Percentiles rank a stretch among this genome's conserved stretches.
Evolutionary conservation across 2,329 filamentous ascomycete species (phyloP).

Genomic region (Hypoxylon sp.): DNA sequence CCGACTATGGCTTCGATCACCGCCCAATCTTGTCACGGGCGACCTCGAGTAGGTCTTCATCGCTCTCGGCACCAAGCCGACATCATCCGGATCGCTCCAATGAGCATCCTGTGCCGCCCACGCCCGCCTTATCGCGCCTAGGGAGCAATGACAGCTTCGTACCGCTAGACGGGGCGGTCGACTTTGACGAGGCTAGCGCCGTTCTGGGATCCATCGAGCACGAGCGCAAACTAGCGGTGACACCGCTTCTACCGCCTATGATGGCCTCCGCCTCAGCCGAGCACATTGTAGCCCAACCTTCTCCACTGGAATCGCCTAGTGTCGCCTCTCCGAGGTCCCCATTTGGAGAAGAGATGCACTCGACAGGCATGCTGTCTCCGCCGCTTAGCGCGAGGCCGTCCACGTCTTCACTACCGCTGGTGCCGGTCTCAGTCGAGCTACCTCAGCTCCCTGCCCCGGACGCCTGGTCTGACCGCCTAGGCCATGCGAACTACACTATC

Average conservation of each 20-base stretch:
- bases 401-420: constrained; percentile 72
- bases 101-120: constrained; percentile 65
- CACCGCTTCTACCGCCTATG: constrained; percentile 84
- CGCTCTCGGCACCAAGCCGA: constrained; percentile 69
- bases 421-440: constrained; percentile 51
- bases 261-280: constrained; percentile 67
- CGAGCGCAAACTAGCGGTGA: constrained; percentile 72
- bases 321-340: constrained; percentile 74
- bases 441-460: constrained; percentile 69
- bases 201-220: constrained; percentile 61
- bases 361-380: constrained; percentile 64
- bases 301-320: constrained; percentile 85
- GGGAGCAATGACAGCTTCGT: constrained; percentile 66
- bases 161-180: constrained; percentile 53
- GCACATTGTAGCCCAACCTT: constrained; percentile 64
- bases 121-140: constrained; percentile 69
- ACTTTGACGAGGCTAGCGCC: constrained; percentile 61
- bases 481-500: constrained; percentile 94
- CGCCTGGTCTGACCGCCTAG: constrained; percentile 83
- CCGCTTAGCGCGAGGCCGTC: constrained; percentile 81
- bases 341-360: constrained; percentile 50
- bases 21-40: constrained; percentile 70
- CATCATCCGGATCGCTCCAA: constrained; percentile 53
- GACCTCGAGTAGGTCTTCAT: constrained; percentile 80
- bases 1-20: constrained; percentile 83